phyloP scores from a whole-genome alignment of 2,329 filamentous ascomycete genomes.

The Cordyceps pruinosa region DNA sequence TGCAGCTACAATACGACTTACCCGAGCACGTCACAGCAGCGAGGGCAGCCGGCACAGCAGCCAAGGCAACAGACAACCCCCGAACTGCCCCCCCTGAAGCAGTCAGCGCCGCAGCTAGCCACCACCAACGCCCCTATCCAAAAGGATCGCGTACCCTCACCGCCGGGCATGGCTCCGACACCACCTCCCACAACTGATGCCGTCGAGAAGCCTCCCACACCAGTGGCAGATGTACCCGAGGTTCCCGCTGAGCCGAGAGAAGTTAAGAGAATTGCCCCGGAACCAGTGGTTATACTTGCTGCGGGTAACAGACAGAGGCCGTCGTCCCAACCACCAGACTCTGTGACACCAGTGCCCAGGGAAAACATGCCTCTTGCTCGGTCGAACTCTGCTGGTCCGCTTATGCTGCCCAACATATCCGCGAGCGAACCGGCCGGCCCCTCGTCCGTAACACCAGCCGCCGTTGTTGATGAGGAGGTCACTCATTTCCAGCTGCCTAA shows the following conservation, averaged over 20 bases:
- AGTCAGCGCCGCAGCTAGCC: constrained; percentile 15
- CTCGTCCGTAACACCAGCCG: constrained; percentile 31
- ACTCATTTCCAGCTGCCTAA: constrained; percentile 27
- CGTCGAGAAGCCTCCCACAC: constrained; percentile 27
- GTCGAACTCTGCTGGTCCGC: constrained; percentile 32
- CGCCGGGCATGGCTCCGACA: constrained; percentile 26
- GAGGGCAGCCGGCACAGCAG: constrained; percentile 1
- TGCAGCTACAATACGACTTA: constrained; percentile 27
- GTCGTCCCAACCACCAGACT: constrained; percentile 6
- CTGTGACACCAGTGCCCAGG: constrained; percentile 14
- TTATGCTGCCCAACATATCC: constrained; percentile 29
- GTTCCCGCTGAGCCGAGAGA: background rate
- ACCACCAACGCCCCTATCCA: constrained; percentile 16
- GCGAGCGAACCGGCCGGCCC: constrained; percentile 46
- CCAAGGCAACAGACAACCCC: constrained; percentile 16
- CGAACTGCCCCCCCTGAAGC: constrained; percentile 21
- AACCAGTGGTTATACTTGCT: background rate
- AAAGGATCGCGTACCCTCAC: constrained; percentile 17
- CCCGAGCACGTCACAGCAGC: constrained; percentile 18
- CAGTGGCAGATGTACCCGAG: constrained; percentile 4
- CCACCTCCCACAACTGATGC: constrained; percentile 34
- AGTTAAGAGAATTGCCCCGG: background rate
- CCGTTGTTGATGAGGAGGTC: constrained; percentile 15
- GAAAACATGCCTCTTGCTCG: constrained; percentile 20
- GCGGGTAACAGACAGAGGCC: background rate